phyloP scores from a whole-genome alignment of 164 flowering plant genomes.

The Umbilicus rupestris region DNA sequence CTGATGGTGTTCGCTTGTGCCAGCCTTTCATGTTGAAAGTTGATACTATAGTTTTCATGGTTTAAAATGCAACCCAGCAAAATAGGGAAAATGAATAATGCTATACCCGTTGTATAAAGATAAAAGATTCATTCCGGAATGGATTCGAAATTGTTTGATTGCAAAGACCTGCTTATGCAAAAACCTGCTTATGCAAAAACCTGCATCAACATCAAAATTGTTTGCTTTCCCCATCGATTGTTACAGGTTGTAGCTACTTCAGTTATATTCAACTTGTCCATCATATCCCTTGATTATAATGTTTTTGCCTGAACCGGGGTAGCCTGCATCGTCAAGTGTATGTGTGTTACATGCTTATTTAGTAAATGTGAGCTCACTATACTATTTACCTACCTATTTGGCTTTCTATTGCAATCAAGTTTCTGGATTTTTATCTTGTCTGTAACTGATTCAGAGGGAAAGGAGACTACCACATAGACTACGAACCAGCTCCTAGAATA shows the following conservation, averaged over 20 bases:
- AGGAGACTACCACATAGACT: constrained; percentile 85
- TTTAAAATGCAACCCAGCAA: too few relatives aligned
- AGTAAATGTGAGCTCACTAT: background rate
- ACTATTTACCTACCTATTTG: background rate
- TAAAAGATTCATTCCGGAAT: too few relatives aligned
- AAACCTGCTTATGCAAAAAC: background rate
- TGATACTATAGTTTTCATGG: background rate
- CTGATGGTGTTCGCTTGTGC: too few relatives aligned
- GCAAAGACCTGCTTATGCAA: background rate
- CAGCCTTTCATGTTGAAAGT: background rate
- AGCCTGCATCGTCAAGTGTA: background rate
- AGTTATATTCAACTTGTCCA: background rate
- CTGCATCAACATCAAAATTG: background rate
- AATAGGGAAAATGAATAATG: too few relatives aligned
- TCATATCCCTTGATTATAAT: background rate
- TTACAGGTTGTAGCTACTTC: background rate
- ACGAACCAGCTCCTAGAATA: constrained; percentile 81
- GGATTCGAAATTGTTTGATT: background rate
- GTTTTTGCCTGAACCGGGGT: background rate
- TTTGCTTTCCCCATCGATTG: background rate
- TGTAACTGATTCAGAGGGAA: constrained; percentile 48
- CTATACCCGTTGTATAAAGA: too few relatives aligned
- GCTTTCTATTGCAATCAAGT: background rate
- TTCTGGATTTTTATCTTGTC: constrained; percentile 1
- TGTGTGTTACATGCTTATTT: too few relatives aligned